Evolutionary conservation across 1,284 basidiomycete species (phyloP), one percentile per base, ranked within the genome.

Genomic region (Chalciporus sp.): DNA sequence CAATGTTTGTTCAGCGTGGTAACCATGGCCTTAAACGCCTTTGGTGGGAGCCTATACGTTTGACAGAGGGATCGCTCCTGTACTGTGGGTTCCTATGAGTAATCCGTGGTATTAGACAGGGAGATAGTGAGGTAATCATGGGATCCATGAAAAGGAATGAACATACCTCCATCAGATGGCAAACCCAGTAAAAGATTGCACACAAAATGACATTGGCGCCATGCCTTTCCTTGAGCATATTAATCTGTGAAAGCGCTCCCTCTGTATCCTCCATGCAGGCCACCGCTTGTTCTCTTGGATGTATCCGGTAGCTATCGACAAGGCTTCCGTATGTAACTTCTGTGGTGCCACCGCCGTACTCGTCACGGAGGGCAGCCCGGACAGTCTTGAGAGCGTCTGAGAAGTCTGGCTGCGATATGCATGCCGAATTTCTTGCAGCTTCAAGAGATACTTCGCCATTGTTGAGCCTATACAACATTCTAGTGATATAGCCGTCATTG

Each of bases 101-200:
- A 8, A 33, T 10, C 14, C 3, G 11, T 4, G 8, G 1, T 31
- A 14, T 37, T 12, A 44, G 16, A n/a, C 16, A 10, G 7, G 14
- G 43, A 31, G 26, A 26, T 16, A 16, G 14, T n/a, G 2, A 8
- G 20, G 29, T 7, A 5, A 12, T 14, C 3, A 31, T 8, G 16
- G 3, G 10, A 12, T 28, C 31, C 4, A 27, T 7, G 11, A 1
- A 49, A 17, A 35, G 0, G 4, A 3, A n/a, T 8, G 0, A 20
- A 0, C 52, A 39, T 14, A 67, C 69, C 62, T 72, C 68, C 40
- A 70, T 59, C 37, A 72, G 31, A 16, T 70, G 64, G 26, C 59
- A 71, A 4, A 70, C 63, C 70, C 69, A 69, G 43, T 54, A 60
- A 55, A 72, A 72, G 8, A 72, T 7, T n/a, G 64, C 67, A 17